Percentiles rank a stretch among this genome's conserved stretches.
Evolutionary conservation across 1,139 yeast genomes (phyloP).

Genomic region (Candida sojae): DNA sequence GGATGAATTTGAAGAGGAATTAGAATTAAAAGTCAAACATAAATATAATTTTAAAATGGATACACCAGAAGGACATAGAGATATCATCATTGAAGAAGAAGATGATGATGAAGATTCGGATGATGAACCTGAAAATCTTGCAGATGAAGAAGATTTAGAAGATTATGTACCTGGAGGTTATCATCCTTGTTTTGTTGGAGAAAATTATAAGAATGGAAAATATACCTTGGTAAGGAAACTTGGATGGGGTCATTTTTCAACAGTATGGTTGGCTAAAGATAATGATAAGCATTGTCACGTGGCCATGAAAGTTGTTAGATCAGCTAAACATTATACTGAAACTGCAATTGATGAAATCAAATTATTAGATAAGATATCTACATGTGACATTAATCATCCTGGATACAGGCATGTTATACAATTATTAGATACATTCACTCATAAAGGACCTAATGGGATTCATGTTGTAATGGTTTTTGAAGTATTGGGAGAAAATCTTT

Average conservation of each 20-base stretch:
- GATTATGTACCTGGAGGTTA: conserved; percentile 86
- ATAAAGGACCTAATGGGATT: conserved; percentile 72
- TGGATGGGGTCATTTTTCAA: conserved; percentile 56
- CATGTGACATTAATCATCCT: conserved; percentile 55
- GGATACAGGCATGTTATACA: conserved; percentile 68
- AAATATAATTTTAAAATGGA: conserved; percentile 1
- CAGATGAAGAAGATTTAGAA: conserved; percentile 63
- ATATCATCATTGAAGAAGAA: conserved; percentile 27
- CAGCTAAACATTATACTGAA: conserved; percentile 74
- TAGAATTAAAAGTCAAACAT: conserved; percentile 7
- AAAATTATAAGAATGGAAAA: conserved; percentile 56
- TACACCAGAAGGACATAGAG: not conserved
- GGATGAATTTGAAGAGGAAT: conserved; percentile 29
- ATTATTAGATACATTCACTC: conserved; percentile 65
- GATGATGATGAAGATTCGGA: conserved; percentile 43
- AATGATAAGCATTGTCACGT: conserved; percentile 59
- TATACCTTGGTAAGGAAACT: conserved; percentile 74
- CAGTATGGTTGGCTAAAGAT: conserved; percentile 60
- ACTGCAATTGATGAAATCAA: conserved; percentile 86
- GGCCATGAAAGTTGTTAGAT: conserved; percentile 82
- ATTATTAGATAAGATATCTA: conserved; percentile 52
- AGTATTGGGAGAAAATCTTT: conserved; percentile 78
- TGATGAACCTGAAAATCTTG: conserved; percentile 38
- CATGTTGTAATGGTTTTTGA: conserved; percentile 89
- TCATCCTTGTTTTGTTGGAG: conserved; percentile 83